A percentile compares a stretch with the other conserved stretches of the same genome.
These are phyloP conservation scores for Kwoniella newhampshirensis DNA, from an alignment of 768 basidiomycete genomes.

Conservation along the genomic window DNA sequence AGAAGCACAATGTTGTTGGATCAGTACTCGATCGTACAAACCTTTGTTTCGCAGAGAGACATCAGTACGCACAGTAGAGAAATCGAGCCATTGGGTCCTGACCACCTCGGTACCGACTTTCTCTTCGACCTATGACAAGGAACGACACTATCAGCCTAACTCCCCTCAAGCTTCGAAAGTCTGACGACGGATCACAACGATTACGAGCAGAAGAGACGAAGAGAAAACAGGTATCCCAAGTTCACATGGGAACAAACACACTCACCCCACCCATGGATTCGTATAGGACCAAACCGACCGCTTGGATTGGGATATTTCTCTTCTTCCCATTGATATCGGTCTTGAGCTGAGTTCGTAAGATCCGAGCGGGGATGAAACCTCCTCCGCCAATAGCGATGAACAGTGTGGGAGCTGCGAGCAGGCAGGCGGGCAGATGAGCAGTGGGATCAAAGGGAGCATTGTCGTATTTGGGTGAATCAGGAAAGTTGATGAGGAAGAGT, in stretches of 20 bases:
- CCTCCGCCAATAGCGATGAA: conserved; percentile 56
- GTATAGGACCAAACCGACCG: conserved; percentile 93
- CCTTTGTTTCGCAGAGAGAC: no score
- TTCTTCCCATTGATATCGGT: conserved; percentile 53
- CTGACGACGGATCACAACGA: no score
- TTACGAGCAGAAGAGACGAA: no score
- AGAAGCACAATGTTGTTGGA: no score
- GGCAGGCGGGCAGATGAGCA: no score
- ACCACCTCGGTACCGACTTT: conserved; percentile 66
- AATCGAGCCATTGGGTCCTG: conserved; percentile 88
- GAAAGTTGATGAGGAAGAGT: not conserved
- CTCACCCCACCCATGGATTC: conserved; percentile 78
- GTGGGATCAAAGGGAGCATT: no score
- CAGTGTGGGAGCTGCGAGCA: conserved; percentile 37
- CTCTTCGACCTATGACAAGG: conserved; percentile 50
- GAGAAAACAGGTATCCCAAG: no score
- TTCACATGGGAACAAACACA: no score
- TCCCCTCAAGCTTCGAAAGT: no score
- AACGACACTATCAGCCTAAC: no score
- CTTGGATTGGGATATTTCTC: conserved; percentile 85
- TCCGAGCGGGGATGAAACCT: conserved; percentile 93
- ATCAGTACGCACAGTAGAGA: conserved; percentile 54
- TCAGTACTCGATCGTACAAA: no score
- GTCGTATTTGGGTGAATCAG: not conserved
- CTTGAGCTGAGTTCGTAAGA: conserved; percentile 61